A percentile compares a stretch with the other conserved stretches of the same genome.
Evolutionary conservation across 208 protist species (phyloP).

Genomic region (Crithidia thermophila): DNA sequence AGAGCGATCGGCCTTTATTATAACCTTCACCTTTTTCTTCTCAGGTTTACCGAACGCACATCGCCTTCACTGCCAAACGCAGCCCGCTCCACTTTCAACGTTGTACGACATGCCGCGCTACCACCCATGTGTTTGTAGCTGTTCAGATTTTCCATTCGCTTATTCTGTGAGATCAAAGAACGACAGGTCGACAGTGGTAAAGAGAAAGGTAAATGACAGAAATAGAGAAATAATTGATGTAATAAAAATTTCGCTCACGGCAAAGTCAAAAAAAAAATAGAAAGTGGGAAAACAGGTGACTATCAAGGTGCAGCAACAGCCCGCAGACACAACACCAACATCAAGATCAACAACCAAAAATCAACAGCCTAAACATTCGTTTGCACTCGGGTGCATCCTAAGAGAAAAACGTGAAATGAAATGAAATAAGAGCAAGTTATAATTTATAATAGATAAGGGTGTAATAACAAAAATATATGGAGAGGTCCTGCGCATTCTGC

Average conservation of each 20-base stretch:
- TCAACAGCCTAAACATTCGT: no score
- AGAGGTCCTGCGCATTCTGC: no score
- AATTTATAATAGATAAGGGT: neutral
- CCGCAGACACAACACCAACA: neutral
- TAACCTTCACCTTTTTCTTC: no score
- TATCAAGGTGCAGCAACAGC: neutral
- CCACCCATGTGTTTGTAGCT: no score
- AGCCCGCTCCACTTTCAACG: no score
- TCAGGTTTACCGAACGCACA: no score
- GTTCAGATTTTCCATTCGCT: neutral
- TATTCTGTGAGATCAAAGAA: slow-evolving; percentile 15
- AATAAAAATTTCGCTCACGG: no score
- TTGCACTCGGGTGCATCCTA: neutral
- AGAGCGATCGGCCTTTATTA: no score
- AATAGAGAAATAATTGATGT: neutral
- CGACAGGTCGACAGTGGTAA: no score
- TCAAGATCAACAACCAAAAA: neutral
- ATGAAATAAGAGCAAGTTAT: neutral
- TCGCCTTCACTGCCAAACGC: no score
- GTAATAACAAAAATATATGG: neutral
- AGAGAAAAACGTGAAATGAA: neutral
- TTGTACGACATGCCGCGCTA: no score
- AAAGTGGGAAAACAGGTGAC: neutral
- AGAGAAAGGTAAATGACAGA: neutral
- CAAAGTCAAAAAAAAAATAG: neutral